Base-by-base conservation (phyloP, 208 protist genomes). In the Wallacemonas sp. region DNA sequence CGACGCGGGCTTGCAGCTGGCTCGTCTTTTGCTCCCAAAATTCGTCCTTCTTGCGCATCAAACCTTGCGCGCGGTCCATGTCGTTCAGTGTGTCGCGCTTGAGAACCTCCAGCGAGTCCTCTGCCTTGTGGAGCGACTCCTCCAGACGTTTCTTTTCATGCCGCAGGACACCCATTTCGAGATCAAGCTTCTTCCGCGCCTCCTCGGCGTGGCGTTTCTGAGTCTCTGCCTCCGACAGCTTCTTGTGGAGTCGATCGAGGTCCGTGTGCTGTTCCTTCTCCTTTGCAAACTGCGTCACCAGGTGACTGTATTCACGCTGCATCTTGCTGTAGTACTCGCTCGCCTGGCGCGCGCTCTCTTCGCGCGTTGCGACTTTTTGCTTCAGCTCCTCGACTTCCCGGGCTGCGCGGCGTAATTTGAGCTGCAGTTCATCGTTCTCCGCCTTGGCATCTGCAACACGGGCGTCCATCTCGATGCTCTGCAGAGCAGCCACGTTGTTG, bases 241-340 rank as follows among this genome's bases (percentile, higher is more conserved):
- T 58, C 14, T 30, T 5, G n/a, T 43, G 52, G 30, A 58, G 52
- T 26, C 52, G 52, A 39, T 58, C 52, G 4, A 58, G 14, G 23
- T 58, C 52, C 8, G 16, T 41, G 52, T 58, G 52, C 4, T 30
- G 52, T 26, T 58, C 52, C 52, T 58, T 58, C 26, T 58, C 52
- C 52, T 58, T 58, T 3, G 52, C 52, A 39, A 58, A 39, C 26
- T 58, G 76, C 6, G 80, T 54, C 5, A 85, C 83, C 19, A 95
- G 70, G 49, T 95, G 90, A n/a, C 82, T 82, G 57, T 92, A 92
- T 57, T 95, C 90, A 0, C 92, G 72, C 30, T 82, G 83, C 27
- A 83, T 74, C 39, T 93, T 95, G 54, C 80, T 79, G 49, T 87
- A 76, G 14, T 86, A 76, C 55, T 77, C 71, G 21, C 66, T 68